Conservation (phyloP, 305 asterid genomes). For the Fraxinus ornus region DNA sequence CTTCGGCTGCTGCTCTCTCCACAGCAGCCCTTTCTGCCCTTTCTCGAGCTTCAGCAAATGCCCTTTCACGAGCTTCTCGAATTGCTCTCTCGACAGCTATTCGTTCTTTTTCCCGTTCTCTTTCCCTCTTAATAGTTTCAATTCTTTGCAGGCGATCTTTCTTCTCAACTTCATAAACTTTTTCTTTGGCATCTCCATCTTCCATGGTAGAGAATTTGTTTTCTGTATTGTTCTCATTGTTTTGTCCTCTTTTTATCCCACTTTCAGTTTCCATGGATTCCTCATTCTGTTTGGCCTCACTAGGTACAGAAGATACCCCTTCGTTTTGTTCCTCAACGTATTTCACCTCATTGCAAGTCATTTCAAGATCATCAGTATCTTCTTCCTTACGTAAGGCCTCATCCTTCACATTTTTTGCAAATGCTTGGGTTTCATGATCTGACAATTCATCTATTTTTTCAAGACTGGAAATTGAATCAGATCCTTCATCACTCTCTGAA, state of each 20-base stretch:
- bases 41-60: constrained; percentile 91
- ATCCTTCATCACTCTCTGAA: constrained; percentile 45
- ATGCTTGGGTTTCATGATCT: constrained; percentile 35
- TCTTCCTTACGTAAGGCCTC: constrained; percentile 30
- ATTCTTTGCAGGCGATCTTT: constrained; percentile 45
- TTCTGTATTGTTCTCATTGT: constrained; percentile 29
- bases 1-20: constrained; percentile 78
- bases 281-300: constrained; percentile 30
- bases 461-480: constrained; percentile 32
- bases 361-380: constrained; percentile 32
- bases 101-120: constrained; percentile 77
- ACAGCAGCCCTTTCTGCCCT: constrained; percentile 87
- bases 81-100: constrained; percentile 84
- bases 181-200: constrained; percentile 40
- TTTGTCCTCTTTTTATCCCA: constrained; percentile 34
- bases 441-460: constrained; percentile 36
- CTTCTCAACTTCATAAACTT: constrained; percentile 31
- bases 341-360: constrained; percentile 29
- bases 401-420: constrained; percentile 32
- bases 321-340: constrained; percentile 32
- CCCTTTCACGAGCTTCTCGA: constrained; percentile 96
- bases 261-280: constrained; percentile 40
- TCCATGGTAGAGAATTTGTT: constrained; percentile 29
- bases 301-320: constrained; percentile 29
- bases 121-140: constrained; percentile 72